Evolutionary conservation across 2,329 filamentous ascomycete species (phyloP), one percentile per base, ranked within the genome.

Genomic region (Coniochaeta pulveracea): DNA sequence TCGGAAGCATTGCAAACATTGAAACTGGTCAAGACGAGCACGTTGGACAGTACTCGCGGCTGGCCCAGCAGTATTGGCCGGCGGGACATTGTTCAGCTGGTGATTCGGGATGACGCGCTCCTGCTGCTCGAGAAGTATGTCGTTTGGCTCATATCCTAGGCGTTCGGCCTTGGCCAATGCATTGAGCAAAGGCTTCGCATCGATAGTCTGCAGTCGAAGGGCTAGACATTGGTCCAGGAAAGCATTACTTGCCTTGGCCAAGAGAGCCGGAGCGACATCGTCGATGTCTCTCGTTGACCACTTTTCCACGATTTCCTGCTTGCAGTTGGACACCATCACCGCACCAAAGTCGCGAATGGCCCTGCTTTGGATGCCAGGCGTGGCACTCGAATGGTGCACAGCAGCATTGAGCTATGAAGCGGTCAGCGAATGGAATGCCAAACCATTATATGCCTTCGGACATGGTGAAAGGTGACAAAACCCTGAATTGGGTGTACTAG

Each of bases 111-210:
- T 55, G 12, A 63, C 56, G 17, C 49, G 52, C 38, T 64, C 61
- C 19, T 49, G 44, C 18, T 51, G 32, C 12, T 66, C 61, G 19
- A 64, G 59, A 10, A 71, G 52, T 3, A 69, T 54, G 34, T 75
- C 71, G 19, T 55, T 51, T 0, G 56, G 52, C 32, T 72, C 63
- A 35, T 75, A 76, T 3, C 72, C 72, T 0, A 76, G 58, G 3
- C 72, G 66, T 42, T 72, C 67, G 2, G 70, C 69, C 22, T 63
- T 57, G 2, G 70, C 70, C 14, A 76, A 57, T 10, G 69, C 66
- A 37, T 74, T 73, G 34, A 76, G 64, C 3, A 76, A 58, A 10
- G 63, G 58, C 17, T 66, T 61, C 1, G 68, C 69, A 8, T 62
- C 60, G 33, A 76, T 74, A 2, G 66, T 70, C 28, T 58, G 56